phyloP scores from a whole-genome alignment of 108 stramenopile species.

The Cyclostephanos tholiformis region DNA sequence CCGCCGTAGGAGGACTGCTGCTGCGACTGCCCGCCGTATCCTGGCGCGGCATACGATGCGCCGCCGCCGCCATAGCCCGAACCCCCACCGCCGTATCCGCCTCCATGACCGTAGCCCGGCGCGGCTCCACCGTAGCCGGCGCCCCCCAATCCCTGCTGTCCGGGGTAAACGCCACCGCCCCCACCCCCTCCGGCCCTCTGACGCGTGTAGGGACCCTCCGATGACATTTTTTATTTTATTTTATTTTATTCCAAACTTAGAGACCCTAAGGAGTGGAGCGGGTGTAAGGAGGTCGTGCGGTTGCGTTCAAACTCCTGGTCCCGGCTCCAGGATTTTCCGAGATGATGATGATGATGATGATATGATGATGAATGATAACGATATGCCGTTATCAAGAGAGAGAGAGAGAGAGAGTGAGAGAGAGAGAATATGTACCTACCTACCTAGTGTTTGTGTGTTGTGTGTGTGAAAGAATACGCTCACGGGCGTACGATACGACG shows the following conservation, averaged over 20 bases:
- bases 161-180: slow-evolving; percentile 56
- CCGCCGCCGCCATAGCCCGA: slow-evolving; percentile 40
- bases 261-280: not conserved
- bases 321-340: too few relatives aligned
- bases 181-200: slow-evolving; percentile 71
- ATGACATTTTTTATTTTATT: slow-evolving; percentile 15
- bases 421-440: too few relatives aligned
- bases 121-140: slow-evolving; percentile 39
- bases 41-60: slow-evolving; percentile 37
- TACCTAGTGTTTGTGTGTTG: too few relatives aligned
- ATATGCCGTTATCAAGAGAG: too few relatives aligned
- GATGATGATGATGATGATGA: too few relatives aligned
- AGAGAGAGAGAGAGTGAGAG: too few relatives aligned
- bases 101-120: slow-evolving; percentile 39
- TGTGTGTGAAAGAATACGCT: too few relatives aligned
- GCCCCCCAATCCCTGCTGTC: slow-evolving; percentile 39
- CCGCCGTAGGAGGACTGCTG: not conserved
- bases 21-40: slow-evolving; percentile 32
- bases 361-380: too few relatives aligned
- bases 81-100: slow-evolving; percentile 31
- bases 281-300: too few relatives aligned
- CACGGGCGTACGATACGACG: too few relatives aligned
- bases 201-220: slow-evolving; percentile 85
- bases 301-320: too few relatives aligned
- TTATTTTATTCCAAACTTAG: not conserved